Conservation (phyloP, 192 early-diverging fungal genomes). For the Ambispora gerdemannii region DNA sequence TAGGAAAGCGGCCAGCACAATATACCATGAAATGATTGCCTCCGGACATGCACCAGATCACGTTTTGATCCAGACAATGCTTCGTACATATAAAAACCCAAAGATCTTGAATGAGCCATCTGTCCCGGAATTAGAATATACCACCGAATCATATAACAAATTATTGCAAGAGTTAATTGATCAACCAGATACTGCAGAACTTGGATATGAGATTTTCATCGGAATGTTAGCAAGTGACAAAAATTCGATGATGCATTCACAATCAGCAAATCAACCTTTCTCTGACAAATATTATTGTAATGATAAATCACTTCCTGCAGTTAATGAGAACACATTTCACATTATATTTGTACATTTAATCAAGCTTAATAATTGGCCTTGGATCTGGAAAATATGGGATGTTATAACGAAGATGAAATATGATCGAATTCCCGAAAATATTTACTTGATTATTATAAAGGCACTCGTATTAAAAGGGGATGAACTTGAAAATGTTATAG, state of each 20-base stretch:
- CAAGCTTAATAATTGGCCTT: not conserved
- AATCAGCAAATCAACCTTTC: not conserved
- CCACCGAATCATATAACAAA: not conserved
- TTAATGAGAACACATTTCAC: not conserved
- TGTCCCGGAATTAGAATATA: not conserved
- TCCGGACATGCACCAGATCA: not conserved
- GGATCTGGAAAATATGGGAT: constrained; percentile 9
- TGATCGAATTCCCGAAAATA: not conserved
- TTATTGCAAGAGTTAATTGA: not conserved
- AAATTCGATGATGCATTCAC: not conserved
- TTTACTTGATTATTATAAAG: not conserved
- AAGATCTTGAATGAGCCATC: not conserved
- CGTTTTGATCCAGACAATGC: constrained; percentile 1
- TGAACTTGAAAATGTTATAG: too few relatives aligned
- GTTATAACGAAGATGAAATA: not conserved
- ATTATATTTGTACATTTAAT: constrained; percentile 9
- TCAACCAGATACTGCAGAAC: not conserved
- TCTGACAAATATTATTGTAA: not conserved
- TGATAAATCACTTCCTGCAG: not conserved
- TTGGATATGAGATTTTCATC: constrained; percentile 1
- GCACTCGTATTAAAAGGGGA: not conserved
- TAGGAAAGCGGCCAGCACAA: not conserved
- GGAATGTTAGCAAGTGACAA: constrained; percentile 8
- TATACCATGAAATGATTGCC: constrained; percentile 21
- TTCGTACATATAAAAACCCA: constrained; percentile 8